Evolutionary conservation across 2,329 filamentous ascomycete genomes (phyloP).

Genomic region (Colletotrichum lentis): DNA sequence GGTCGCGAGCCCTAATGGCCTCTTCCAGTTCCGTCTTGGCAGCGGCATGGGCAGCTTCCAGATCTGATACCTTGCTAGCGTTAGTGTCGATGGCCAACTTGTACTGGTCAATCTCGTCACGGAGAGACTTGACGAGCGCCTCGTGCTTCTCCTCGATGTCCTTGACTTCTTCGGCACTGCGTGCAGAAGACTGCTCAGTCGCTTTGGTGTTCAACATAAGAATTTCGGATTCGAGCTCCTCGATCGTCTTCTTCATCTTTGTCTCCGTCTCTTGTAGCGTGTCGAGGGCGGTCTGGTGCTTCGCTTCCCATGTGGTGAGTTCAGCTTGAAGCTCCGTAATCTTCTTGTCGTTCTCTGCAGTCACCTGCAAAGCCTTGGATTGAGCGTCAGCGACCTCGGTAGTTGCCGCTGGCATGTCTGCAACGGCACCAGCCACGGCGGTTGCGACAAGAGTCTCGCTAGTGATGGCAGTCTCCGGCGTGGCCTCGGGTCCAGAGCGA

Average conservation of each 20-base stretch:
- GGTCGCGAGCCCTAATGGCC: slow-evolving; percentile 66
- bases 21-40: slow-evolving; percentile 74
- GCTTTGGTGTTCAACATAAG: slow-evolving; percentile 62
- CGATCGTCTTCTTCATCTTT: slow-evolving; percentile 75
- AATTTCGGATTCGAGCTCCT: slow-evolving; percentile 72
- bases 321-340: slow-evolving; percentile 75
- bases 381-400: slow-evolving; percentile 44
- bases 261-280: slow-evolving; percentile 77
- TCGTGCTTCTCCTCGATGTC: slow-evolving; percentile 65
- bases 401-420: slow-evolving; percentile 33
- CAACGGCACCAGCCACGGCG: slow-evolving; percentile 22
- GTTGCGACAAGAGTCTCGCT: slow-evolving; percentile 31
- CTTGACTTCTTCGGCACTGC: slow-evolving; percentile 54
- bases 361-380: slow-evolving; percentile 44
- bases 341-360: slow-evolving; percentile 60
- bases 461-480: slow-evolving; percentile 22
- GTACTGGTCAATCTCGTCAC: slow-evolving; percentile 81
- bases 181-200: slow-evolving; percentile 51
- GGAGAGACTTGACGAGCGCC: slow-evolving; percentile 67
- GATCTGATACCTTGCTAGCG: slow-evolving; percentile 71
- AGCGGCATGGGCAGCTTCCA: slow-evolving; percentile 75
- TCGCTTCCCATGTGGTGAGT: slow-evolving; percentile 76
- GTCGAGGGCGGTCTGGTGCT: slow-evolving; percentile 75
- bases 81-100: slow-evolving; percentile 76
- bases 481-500: slow-evolving; percentile 26